Conservation (phyloP, 805 yeast species). For the Candida tibetensis region DNA sequence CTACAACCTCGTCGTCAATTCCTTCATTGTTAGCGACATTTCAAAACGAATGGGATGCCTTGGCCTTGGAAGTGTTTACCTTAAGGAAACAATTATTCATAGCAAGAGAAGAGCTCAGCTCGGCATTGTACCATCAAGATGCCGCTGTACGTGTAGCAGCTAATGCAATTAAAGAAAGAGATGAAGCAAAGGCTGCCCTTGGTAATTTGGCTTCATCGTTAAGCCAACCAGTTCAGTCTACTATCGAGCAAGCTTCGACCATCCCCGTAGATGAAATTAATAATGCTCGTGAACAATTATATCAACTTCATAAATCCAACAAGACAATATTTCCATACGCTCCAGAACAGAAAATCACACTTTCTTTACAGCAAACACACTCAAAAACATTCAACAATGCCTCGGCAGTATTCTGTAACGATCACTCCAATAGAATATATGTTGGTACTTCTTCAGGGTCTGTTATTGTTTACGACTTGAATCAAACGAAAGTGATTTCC, state of each 20-base stretch:
- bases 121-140: constrained; percentile 80
- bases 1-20: constrained; percentile 59
- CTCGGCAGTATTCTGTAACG: neutral
- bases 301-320: constrained; percentile 34
- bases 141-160: constrained; percentile 90
- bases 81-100: constrained; percentile 67
- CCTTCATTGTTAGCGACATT: constrained; percentile 74
- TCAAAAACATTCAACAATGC: neutral
- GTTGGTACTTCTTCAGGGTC: neutral
- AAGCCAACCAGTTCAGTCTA: constrained; percentile 9
- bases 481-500: neutral
- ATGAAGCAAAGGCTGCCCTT: constrained; percentile 66
- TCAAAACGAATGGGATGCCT: constrained; percentile 88
- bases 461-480: neutral
- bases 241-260: neutral
- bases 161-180: constrained; percentile 68
- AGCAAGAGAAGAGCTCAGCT: constrained; percentile 69
- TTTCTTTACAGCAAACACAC: neutral
- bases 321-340: constrained; percentile 22
- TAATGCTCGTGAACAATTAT: constrained; percentile 32
- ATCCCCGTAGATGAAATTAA: constrained; percentile 22
- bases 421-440: neutral
- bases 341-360: constrained; percentile 10
- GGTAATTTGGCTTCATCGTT: constrained; percentile 49
- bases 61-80: constrained; percentile 75